A percentile compares a stretch with the other conserved stretches of the same genome.
These are phyloP conservation scores for Mycena epipterygia DNA, from an alignment of 768 basidiomycete species.

Conservation along the genomic window DNA sequence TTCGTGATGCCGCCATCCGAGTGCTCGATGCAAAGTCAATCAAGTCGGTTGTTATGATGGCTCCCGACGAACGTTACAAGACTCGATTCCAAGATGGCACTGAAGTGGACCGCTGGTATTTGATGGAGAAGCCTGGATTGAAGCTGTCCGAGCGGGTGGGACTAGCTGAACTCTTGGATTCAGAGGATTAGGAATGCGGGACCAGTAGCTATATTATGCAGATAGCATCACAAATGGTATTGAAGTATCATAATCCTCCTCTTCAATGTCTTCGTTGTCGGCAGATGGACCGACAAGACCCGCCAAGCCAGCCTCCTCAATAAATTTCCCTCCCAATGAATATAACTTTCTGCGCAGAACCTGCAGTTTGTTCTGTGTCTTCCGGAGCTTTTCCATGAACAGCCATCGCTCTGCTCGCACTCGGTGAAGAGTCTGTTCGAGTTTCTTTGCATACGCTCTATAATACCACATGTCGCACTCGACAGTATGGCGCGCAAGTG, in stretches of 20 bases:
- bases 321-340: not conserved
- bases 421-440: not conserved
- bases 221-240: too few relatives aligned
- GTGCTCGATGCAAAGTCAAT: slow-evolving; percentile 37
- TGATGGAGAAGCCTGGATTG: slow-evolving; percentile 12
- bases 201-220: too few relatives aligned
- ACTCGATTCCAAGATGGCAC: not conserved
- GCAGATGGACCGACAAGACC: too few relatives aligned
- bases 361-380: not conserved
- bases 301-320: too few relatives aligned
- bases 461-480: slow-evolving; percentile 11
- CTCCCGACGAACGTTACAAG: slow-evolving; percentile 27
- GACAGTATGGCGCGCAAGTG: not conserved
- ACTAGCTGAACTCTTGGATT: slow-evolving; percentile 3
- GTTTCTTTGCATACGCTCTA: not conserved
- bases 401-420: not conserved
- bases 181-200: not conserved
- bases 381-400: not conserved
- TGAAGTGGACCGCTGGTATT: slow-evolving; percentile 8
- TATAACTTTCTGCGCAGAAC: not conserved
- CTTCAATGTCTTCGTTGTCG: too few relatives aligned
- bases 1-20: slow-evolving; percentile 24
- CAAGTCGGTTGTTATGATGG: slow-evolving; percentile 43
- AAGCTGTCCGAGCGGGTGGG: not conserved
- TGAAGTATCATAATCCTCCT: too few relatives aligned